Base-by-base conservation (phyloP, 495 filamentous ascomycete genomes). In the Halenospora varia region DNA sequence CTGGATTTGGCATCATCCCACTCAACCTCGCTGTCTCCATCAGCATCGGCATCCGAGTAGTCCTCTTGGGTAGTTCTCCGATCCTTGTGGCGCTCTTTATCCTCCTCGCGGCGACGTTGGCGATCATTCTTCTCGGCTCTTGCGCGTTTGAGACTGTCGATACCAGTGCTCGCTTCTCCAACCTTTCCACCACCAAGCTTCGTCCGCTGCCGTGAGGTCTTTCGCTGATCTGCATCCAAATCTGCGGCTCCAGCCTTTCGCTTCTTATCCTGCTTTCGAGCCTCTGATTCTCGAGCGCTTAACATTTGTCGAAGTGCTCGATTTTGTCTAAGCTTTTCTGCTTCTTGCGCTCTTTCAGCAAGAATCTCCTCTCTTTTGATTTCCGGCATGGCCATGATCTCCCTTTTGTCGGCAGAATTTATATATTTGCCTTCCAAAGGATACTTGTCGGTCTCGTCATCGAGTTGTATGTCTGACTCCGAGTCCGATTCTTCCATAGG, bases 401-500 rank as follows among this genome's bases (percentile, higher is more conserved):
- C 79, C 18, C 79, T 78, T 69, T 89, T 95, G 66, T 99, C 94
- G 29, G 84, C 78, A 15, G 82, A 78, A 51, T 86, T 88, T 57
- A 82, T 80, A 74, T 91, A 97, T 25, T 92, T 85, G 49, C 91
- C 91, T 44, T 97, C 95, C 59, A 96, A 78, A 0, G 94, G 91
- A 65, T 91, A 97, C 25, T 89, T 83, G 2, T 80, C 77, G 20
- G 81, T 85, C 52, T 85, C 78, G 11, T 80, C 76, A 50, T 84
- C 80, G 29, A 77, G 76, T 25, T 73, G 71, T 39, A 79, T 75
- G 55, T 88, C 86, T 0, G 81, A 81, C 39, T 87, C 88, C 3
- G 87, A 87, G 56, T 92, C 88, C 19, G 90, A 95, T 66, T 96
- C 92, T 50, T 89, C 89, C 90, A 96, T 96, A 1, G 88, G 84